Conservation (phyloP, 1,139 yeast genomes). For the Starmera stellimalicola region DNA sequence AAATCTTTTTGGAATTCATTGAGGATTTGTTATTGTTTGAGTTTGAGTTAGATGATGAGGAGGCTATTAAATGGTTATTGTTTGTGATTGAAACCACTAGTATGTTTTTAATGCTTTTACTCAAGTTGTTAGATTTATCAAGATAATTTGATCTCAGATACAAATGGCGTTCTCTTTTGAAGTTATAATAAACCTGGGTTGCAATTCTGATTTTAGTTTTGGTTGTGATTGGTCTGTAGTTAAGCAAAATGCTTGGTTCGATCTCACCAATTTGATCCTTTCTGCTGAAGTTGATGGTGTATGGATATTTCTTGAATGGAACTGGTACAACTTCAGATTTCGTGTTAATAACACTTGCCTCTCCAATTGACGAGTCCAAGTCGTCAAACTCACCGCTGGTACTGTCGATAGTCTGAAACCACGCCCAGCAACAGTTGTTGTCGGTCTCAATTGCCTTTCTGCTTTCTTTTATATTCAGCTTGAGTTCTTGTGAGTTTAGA, state of each 20-base stretch:
- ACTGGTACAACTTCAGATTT: conserved; percentile 33
- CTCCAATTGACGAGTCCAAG: conserved; percentile 13
- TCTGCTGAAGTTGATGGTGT: conserved; percentile 32
- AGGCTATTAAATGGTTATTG: background rate
- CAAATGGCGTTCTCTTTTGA: conserved; percentile 12
- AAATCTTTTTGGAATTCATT: conserved; percentile 6
- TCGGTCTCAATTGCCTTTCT: conserved; percentile 10
- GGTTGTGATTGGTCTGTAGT: conserved; percentile 23
- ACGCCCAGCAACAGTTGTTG: conserved; percentile 15
- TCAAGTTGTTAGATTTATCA: conserved; percentile 3
- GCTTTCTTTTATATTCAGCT: conserved; percentile 11
- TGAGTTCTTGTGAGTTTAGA: conserved; percentile 10
- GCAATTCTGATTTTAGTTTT: conserved; percentile 15
- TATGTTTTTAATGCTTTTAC: conserved; percentile 12
- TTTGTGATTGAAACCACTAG: conserved; percentile 21
- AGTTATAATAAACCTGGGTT: conserved; percentile 16
- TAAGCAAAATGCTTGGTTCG: conserved; percentile 23
- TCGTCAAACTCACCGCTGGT: background rate
- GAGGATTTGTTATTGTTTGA: conserved; percentile 2
- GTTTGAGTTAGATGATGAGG: conserved; percentile 5
- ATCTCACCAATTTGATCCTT: conserved; percentile 3
- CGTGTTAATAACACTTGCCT: conserved; percentile 34
- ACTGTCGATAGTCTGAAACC: conserved; percentile 10
- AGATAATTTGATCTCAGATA: conserved; percentile 11
- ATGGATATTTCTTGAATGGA: conserved; percentile 26